Base-by-base conservation (phyloP, 345 rosid species). In the Corchorus capsularis region DNA sequence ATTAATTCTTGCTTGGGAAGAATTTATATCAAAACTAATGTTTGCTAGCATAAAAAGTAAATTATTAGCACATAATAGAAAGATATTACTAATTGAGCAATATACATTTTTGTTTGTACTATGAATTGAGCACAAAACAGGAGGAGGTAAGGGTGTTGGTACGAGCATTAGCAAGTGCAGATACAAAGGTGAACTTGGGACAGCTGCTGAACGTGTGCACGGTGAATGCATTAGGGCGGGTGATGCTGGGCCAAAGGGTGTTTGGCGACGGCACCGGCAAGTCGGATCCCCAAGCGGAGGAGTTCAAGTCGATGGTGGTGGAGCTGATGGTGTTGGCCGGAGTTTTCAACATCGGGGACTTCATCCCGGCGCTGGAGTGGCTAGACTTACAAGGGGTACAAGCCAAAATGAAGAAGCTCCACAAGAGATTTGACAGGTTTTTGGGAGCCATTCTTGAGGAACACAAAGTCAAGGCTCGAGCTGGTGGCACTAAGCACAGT, bases 261-360 rank as follows among this genome's bases (percentile, higher is more conserved):
- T 93, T 95, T 69, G 88, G 92, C 0, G 89, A 88, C 80, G 90
- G 90, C 0, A 82, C 75, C 45, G 87, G 87, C 16, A 81, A 76
- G 0, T 80, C 81, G 0, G 99, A 93, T 76, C 73, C 84, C 0
- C 82, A 88, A 79, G 99, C 99, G 0, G 93, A 92, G 1, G 97
- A 93, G 74, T 95, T 95, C 80, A 90, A 94, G 76, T 83, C 92
- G 0, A 95, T 93, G 99, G 98, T 93, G 72, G 88, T 89, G 79
- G 98, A 95, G 84, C 53, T 90, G 79, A 93, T 93, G 99, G 85
- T 77, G 54, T 75, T 93, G 52, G 97, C 94, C 0, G 99, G 98
- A 22, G 91, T 90, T 3, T 89, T 95, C 76, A 93, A 95, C 85
- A 59, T 95, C 69, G 94, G 98, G 34, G 99, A 95, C 79, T 95